Evolutionary conservation across 2,329 filamentous ascomycete genomes (phyloP).

Genomic region (Exophiala calicioides): DNA sequence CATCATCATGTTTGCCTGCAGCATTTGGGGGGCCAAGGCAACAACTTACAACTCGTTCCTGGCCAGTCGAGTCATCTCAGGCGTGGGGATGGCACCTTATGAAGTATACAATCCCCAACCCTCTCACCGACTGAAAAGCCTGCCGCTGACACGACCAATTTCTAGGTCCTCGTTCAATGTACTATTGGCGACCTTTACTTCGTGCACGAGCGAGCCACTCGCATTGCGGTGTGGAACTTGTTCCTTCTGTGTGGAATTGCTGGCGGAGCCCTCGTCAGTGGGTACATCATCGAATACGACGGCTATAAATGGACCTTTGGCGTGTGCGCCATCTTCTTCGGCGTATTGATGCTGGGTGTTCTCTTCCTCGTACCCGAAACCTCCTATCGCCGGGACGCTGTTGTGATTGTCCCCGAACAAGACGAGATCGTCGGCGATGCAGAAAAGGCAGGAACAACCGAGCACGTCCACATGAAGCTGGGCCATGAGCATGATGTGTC

Average conservation of each 20-base stretch:
- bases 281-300: slow-evolving; percentile 41
- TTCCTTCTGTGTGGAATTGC: slow-evolving; percentile 43
- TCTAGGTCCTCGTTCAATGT: slow-evolving; percentile 50
- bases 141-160: not conserved
- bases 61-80: slow-evolving; percentile 46
- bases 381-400: slow-evolving; percentile 38
- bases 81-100: slow-evolving; percentile 45
- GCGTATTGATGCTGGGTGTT: slow-evolving; percentile 36
- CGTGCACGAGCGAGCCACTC: slow-evolving; percentile 39
- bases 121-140: slow-evolving; percentile 19
- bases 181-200: slow-evolving; percentile 48
- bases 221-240: slow-evolving; percentile 43
- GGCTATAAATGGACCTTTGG: slow-evolving; percentile 26
- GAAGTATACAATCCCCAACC: slow-evolving; percentile 42
- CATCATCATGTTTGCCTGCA: slow-evolving; percentile 39
- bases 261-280: slow-evolving; percentile 42
- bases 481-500: slow-evolving; percentile 23
- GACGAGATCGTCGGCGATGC: slow-evolving; percentile 24
- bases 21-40: slow-evolving; percentile 41
- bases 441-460: slow-evolving; percentile 16
- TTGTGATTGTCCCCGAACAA: slow-evolving; percentile 34
- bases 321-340: slow-evolving; percentile 34
- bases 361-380: slow-evolving; percentile 42
- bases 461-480: slow-evolving; percentile 20
- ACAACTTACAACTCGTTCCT: slow-evolving; percentile 41